These are phyloP conservation scores for Pistacia integerrima DNA, from an alignment of 345 rosid species.

Conservation along the genomic window DNA sequence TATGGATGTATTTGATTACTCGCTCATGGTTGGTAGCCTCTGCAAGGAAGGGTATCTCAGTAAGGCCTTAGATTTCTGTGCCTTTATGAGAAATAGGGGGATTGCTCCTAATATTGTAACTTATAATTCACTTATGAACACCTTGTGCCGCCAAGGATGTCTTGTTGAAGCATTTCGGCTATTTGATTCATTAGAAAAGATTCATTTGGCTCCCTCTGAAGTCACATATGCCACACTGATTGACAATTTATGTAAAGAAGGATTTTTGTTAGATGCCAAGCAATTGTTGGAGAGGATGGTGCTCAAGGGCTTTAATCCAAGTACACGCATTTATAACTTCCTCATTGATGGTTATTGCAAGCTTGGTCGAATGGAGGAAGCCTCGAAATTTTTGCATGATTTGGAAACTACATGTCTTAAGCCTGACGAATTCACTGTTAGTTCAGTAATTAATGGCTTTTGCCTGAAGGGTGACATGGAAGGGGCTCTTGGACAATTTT, in stretches of 20 bases:
- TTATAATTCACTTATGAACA: slow-evolving; percentile 68
- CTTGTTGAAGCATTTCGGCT: slow-evolving; percentile 85
- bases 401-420: slow-evolving; percentile 46
- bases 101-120: slow-evolving; percentile 56
- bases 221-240: slow-evolving; percentile 66
- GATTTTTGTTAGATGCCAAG: slow-evolving; percentile 65
- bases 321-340: slow-evolving; percentile 60
- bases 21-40: slow-evolving; percentile 62
- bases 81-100: slow-evolving; percentile 52
- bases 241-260: slow-evolving; percentile 68
- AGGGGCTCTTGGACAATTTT: slow-evolving; percentile 62
- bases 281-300: slow-evolving; percentile 61
- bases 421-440: slow-evolving; percentile 70
- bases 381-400: slow-evolving; percentile 47
- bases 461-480: slow-evolving; percentile 77
- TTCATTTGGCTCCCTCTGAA: slow-evolving; percentile 56
- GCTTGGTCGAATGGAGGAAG: slow-evolving; percentile 64
- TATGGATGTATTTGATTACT: slow-evolving; percentile 66
- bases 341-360: slow-evolving; percentile 64
- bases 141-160: slow-evolving; percentile 80
- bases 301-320: slow-evolving; percentile 44
- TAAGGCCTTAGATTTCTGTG: slow-evolving; percentile 69
- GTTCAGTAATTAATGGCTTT: slow-evolving; percentile 72
- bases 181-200: slow-evolving; percentile 74
- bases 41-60: slow-evolving; percentile 65